A percentile compares a stretch with the other conserved stretches of the same genome.
These are phyloP conservation scores for Wickerhamiella brachini DNA, from an alignment of 805 yeast species.

Conservation along the genomic window DNA sequence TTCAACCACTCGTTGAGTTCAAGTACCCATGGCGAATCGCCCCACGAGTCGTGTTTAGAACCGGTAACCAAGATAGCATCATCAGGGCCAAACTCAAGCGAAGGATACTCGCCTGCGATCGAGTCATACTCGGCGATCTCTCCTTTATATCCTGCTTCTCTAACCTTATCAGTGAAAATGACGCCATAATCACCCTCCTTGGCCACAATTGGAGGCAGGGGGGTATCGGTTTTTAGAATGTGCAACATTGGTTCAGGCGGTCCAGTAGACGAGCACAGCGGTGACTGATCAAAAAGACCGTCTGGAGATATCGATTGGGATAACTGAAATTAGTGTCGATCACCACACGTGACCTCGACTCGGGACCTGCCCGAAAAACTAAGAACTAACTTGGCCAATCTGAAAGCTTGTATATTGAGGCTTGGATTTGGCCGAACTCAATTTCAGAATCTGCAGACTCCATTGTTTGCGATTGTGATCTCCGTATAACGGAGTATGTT, in stretches of 20 bases:
- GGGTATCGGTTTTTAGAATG: conserved; percentile 26
- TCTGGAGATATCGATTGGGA: too few relatives aligned
- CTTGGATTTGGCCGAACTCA: too few relatives aligned
- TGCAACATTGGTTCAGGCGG: too few relatives aligned
- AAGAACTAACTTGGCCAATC: too few relatives aligned
- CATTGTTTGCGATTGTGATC: too few relatives aligned
- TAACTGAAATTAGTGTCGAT: too few relatives aligned
- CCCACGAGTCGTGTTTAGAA: conserved; percentile 25
- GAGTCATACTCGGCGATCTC: conserved; percentile 11
- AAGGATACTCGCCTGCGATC: conserved; percentile 19
- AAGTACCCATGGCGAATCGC: conserved; percentile 24
- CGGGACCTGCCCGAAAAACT: too few relatives aligned
- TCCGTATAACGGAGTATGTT: too few relatives aligned
- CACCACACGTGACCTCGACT: too few relatives aligned
- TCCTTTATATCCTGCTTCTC: conserved; percentile 17
- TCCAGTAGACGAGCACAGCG: too few relatives aligned
- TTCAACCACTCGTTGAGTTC: conserved; percentile 21
- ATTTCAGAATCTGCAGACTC: too few relatives aligned
- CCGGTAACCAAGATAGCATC: conserved; percentile 28
- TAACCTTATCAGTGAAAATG: conserved; percentile 20
- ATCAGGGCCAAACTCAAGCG: conserved; percentile 5
- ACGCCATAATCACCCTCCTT: conserved; percentile 24
- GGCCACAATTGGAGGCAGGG: conserved; percentile 16
- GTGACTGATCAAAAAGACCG: not conserved
- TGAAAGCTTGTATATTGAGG: too few relatives aligned